Evolutionary conservation across 164 flowering plant genomes (phyloP), one percentile per base, ranked within the genome.

Genomic region (Magnolia kwangsiensis): DNA sequence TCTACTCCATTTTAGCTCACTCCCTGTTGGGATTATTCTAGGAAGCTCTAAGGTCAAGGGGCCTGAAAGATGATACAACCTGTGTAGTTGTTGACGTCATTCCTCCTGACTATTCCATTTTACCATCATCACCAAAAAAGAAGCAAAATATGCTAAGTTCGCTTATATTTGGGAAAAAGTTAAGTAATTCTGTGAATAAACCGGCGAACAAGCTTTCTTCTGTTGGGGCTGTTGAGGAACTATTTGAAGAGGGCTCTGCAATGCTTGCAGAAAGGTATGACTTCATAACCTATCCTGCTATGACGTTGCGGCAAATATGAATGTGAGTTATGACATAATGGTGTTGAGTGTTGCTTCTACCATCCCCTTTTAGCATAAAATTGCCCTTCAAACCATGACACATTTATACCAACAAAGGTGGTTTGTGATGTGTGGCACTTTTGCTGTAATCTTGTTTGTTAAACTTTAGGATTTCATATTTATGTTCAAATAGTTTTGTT

Each of bases 241-340:
- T 94, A 77, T 94, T 94, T 86, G 98, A 94, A 84, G 98, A 94
- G 84, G 98, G 98, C 78, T 94, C 98, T 80, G 98, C 98, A 24
- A 81, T 94, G 87, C 98, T 94, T 81, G 87, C 87, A 18, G 97
- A 94, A 86, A 91, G 98, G 98, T 91, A 78, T 58, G 76, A 13
- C 37, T 55, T 81, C 45, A 11, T 74, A 18, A 69, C 49, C 51
- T 71, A 59, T 76, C 51, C 71, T 31, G 19, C 66, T 14, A 24
- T 75, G 61, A 63, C 50, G 63, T 4, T 55, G 31, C 45, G 11
- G 7, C 49, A 27, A 72, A 16, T 72, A 21, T 11, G 16, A 55
- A 55, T 55, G 61, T 8, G 61, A 55, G 13, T 55, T 55, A 55
- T 55, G 61, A 37, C 45, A 37, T 37, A 4, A 37, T 37, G 45